phyloP scores from a whole-genome alignment of 192 early-diverging fungal species.

The Piromyces finnis region DNA sequence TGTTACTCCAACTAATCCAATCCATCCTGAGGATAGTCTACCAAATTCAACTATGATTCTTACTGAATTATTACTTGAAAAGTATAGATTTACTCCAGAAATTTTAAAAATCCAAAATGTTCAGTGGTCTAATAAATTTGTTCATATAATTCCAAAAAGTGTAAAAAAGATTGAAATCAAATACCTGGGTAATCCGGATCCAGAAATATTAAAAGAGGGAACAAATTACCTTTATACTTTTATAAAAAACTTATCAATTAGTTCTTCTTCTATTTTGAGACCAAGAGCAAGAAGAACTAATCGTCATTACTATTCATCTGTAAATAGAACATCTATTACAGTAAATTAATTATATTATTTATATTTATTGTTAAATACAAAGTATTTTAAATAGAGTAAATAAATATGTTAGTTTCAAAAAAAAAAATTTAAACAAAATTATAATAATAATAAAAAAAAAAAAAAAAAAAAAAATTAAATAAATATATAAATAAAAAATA shows the following conservation, averaged over 20 bases:
- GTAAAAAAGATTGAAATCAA: neutral
- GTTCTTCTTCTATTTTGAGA: neutral
- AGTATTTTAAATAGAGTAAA: no score
- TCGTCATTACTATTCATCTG: neutral
- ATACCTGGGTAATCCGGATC: neutral
- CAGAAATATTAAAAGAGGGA: neutral
- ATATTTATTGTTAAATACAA: no score
- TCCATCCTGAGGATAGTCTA: neutral
- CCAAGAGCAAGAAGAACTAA: neutral
- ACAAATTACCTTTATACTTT: neutral
- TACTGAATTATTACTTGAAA: neutral
- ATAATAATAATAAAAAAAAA: no score
- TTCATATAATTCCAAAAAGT: neutral
- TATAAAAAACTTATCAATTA: neutral
- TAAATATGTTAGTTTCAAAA: no score
- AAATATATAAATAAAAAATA: no score
- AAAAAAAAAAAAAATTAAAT: no score
- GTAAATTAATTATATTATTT: no score
- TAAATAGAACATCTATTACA: neutral
- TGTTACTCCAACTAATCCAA: neutral
- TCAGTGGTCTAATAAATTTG: neutral
- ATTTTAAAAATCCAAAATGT: neutral
- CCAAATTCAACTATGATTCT: neutral
- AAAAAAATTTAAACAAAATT: no score
- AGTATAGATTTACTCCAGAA: neutral